Conservation (phyloP, 371 early-diverging fungal genomes). For the Dichotomocladium elegans region DNA sequence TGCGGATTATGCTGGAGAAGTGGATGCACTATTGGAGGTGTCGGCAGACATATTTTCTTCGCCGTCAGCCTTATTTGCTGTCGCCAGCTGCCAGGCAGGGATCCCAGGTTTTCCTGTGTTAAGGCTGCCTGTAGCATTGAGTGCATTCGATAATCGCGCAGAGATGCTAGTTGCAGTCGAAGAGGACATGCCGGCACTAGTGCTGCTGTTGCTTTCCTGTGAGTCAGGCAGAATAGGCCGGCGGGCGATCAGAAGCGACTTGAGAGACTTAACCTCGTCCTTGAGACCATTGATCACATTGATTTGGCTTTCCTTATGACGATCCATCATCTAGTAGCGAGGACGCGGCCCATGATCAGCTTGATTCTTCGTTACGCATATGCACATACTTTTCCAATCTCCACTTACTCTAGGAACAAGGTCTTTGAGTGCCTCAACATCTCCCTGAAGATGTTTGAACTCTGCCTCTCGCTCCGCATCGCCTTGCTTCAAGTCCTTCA, state of each 20-base stretch:
- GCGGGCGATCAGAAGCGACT: constrained; percentile 80
- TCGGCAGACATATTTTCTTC: too few species aligned
- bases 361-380: neutral
- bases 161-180: neutral
- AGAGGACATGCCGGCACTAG: neutral
- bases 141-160: neutral
- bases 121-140: neutral
- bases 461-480: constrained; percentile 74
- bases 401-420: constrained; percentile 65
- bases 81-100: constrained; percentile 3
- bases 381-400: neutral
- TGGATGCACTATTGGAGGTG: too few species aligned
- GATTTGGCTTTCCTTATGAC: constrained; percentile 68
- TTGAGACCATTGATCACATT: constrained; percentile 81
- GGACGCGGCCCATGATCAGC: too few species aligned
- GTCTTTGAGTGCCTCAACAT: constrained; percentile 74
- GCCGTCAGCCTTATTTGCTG: too few species aligned
- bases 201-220: neutral
- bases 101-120: neutral
- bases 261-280: constrained; percentile 88
- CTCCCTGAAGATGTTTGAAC: constrained; percentile 65
- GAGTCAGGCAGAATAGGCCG: constrained; percentile 29
- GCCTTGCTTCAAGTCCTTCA: constrained; percentile 67
- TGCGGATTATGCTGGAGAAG: too few species aligned
- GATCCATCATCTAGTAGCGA: constrained; percentile 72